phyloP scores from a whole-genome alignment of 345 rosid species.

The Mangifera indica region DNA sequence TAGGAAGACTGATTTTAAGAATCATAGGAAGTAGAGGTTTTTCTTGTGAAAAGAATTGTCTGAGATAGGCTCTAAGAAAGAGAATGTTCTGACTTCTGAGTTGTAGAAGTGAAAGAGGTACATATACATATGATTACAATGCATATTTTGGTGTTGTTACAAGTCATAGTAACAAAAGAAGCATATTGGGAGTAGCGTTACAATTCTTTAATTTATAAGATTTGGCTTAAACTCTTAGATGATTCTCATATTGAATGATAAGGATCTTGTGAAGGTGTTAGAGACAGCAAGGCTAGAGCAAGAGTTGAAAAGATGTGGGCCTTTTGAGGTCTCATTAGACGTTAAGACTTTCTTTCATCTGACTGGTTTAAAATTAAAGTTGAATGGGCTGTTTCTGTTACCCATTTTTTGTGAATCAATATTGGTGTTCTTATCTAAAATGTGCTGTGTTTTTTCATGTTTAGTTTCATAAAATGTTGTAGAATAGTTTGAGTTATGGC shows the following conservation, averaged over 20 bases:
- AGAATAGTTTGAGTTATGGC: background rate
- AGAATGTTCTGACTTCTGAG: background rate
- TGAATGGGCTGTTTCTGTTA: background rate
- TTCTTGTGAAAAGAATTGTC: background rate
- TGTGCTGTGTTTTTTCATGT: background rate
- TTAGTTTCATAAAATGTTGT: background rate
- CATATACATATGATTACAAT: background rate
- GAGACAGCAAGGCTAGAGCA: background rate
- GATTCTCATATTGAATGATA: background rate
- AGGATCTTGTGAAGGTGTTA: background rate
- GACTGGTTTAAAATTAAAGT: background rate
- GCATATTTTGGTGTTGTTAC: background rate
- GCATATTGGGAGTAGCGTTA: background rate
- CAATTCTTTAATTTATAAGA: background rate
- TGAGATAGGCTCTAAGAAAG: background rate
- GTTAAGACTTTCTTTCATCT: background rate
- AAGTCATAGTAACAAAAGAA: background rate
- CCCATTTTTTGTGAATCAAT: background rate
- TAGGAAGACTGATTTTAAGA: background rate
- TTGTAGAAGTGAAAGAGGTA: background rate
- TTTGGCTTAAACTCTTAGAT: background rate
- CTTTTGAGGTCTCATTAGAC: background rate
- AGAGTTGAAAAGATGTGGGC: background rate
- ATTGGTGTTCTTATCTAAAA: background rate
- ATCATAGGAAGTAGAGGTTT: background rate